Evolutionary conservation across 2,329 filamentous ascomycete species (phyloP).

Genomic region (Diaporthe vaccinii): DNA sequence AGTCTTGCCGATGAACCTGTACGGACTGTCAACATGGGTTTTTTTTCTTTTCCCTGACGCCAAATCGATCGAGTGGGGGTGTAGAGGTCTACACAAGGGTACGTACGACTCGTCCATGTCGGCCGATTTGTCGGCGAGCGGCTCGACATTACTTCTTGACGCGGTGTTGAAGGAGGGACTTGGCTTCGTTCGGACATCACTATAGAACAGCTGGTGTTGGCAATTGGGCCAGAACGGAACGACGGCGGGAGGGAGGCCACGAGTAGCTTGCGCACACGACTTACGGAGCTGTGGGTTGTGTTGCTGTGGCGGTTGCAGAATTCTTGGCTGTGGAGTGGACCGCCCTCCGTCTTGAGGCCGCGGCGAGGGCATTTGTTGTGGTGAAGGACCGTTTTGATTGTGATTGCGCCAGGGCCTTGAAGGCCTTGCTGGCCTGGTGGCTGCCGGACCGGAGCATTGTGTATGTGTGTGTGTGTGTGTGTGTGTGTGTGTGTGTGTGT

Average conservation of each 20-base stretch:
- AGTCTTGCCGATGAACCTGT: constrained; percentile 90
- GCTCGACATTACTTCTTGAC: constrained; percentile 74
- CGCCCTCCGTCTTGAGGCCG: constrained; percentile 56
- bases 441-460: constrained; percentile 62
- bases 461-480: constrained; percentile 42
- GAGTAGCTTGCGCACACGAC: constrained; percentile 49
- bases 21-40: constrained; percentile 38
- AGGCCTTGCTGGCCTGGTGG: constrained; percentile 61
- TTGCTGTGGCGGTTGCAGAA: constrained; percentile 65
- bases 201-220: constrained; percentile 50
- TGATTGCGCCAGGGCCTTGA: constrained; percentile 48
- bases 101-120: constrained; percentile 87
- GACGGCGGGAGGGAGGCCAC: constrained; percentile 22
- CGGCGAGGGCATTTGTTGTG: constrained; percentile 54
- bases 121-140: constrained; percentile 71
- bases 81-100: background rate
- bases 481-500: constrained; percentile 42
- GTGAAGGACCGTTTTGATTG: constrained; percentile 56
- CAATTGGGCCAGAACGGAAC: constrained; percentile 46
- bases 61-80: constrained; percentile 38
- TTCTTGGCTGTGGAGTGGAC: constrained; percentile 58
- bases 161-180: constrained; percentile 72
- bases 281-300: constrained; percentile 66
- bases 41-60: constrained; percentile 33
- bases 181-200: constrained; percentile 70